Conservation (phyloP, 2,329 filamentous ascomycete genomes). For the Mollisiaceae sp. region DNA sequence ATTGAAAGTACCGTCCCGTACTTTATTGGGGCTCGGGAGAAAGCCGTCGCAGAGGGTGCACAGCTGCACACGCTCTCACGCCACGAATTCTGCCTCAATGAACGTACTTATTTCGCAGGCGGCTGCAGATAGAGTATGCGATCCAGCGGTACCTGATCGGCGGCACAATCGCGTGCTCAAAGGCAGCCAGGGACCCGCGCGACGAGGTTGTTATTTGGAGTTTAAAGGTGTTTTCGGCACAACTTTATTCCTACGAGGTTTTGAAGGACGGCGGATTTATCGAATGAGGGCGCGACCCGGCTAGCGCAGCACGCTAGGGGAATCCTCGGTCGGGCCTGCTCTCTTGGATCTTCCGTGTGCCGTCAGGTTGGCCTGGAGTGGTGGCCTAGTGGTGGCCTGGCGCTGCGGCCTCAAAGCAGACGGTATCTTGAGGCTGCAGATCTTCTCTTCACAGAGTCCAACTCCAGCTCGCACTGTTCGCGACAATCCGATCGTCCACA, state of each 20-base stretch:
- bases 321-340: too few relatives aligned
- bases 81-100: constrained; percentile 34
- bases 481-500: too few relatives aligned
- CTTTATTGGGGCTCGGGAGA: constrained; percentile 24
- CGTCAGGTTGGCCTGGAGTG: too few relatives aligned
- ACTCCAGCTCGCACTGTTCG: neutral
- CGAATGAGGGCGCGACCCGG: too few relatives aligned
- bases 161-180: constrained; percentile 12
- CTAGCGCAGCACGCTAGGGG: too few relatives aligned
- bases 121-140: constrained; percentile 24
- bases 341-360: too few relatives aligned
- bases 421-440: too few relatives aligned
- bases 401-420: too few relatives aligned
- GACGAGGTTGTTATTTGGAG: constrained; percentile 9
- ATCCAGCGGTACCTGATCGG: constrained; percentile 17
- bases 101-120: constrained; percentile 31
- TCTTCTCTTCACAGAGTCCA: too few relatives aligned
- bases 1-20: constrained; percentile 28
- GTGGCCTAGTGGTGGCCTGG: too few relatives aligned
- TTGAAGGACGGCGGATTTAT: too few relatives aligned
- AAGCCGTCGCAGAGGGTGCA: constrained; percentile 19
- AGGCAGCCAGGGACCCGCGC: neutral
- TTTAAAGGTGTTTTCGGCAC: neutral
- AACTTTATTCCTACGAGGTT: neutral
- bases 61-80: constrained; percentile 21